These are phyloP conservation scores for Psilocybe sp. DNA, from an alignment of 768 basidiomycete species.

Conservation along the genomic window DNA sequence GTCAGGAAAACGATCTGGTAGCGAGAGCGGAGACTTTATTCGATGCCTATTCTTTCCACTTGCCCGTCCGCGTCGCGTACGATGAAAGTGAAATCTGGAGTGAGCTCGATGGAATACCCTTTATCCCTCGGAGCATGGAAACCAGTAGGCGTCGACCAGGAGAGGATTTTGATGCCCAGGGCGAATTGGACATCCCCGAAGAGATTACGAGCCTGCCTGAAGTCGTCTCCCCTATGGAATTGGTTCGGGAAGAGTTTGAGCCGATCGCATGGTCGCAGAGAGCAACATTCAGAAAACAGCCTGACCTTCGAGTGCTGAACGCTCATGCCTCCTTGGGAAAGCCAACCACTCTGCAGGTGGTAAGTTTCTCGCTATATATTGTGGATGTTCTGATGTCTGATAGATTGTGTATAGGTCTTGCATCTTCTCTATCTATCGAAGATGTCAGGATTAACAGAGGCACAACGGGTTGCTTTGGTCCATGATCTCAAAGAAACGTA, in stretches of 20 bases:
- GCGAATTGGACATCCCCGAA: slow-evolving; percentile 13
- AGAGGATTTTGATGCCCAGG: slow-evolving; percentile 1
- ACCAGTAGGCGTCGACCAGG: slow-evolving; percentile 15
- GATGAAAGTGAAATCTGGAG: slow-evolving; percentile 23
- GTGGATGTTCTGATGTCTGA: neutral
- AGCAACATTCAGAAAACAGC: slow-evolving; percentile 27
- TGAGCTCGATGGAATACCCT: slow-evolving; percentile 29
- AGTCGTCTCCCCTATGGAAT: slow-evolving; percentile 35
- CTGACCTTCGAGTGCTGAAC: slow-evolving; percentile 26
- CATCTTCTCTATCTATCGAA: slow-evolving; percentile 36
- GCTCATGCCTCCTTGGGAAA: slow-evolving; percentile 35
- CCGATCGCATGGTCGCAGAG: slow-evolving; percentile 49
- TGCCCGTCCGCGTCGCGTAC: slow-evolving; percentile 26
- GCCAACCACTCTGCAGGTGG: slow-evolving; percentile 41
- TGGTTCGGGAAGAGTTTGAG: slow-evolving; percentile 35
- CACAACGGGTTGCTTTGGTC: slow-evolving; percentile 25
- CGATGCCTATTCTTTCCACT: slow-evolving; percentile 27
- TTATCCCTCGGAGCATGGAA: slow-evolving; percentile 35
- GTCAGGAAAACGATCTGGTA: slow-evolving; percentile 12
- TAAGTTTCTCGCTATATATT: slow-evolving; percentile 22
- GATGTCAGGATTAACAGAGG: slow-evolving; percentile 11
- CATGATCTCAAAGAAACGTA: slow-evolving; percentile 42
- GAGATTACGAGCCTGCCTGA: slow-evolving; percentile 26
- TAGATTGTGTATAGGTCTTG: slow-evolving; percentile 28
- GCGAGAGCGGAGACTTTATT: slow-evolving; percentile 30